Percentiles rank a stretch among this genome's conserved stretches.
Conservation (phyloP, 257 asterid genomes). For the Perilla frutescens region DNA sequence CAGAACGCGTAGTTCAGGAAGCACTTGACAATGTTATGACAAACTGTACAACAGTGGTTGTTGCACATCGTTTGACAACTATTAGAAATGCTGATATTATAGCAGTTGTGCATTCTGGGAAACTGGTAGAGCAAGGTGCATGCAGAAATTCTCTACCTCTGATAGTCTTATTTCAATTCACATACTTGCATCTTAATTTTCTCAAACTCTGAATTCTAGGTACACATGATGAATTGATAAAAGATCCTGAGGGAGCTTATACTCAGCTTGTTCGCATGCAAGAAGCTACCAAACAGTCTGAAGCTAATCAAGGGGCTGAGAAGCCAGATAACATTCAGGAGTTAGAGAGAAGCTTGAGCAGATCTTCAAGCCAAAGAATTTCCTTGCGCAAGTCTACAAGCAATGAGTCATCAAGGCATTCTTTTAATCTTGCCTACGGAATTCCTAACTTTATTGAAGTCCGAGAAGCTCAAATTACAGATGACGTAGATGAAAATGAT, state of each 20-base stretch:
- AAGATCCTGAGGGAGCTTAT: conserved; percentile 73
- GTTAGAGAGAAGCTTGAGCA: conserved; percentile 46
- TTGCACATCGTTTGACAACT: conserved; percentile 82
- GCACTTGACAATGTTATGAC: conserved; percentile 81
- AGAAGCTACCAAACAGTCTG: conserved; percentile 54
- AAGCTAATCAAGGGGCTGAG: conserved; percentile 23
- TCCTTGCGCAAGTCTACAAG: conserved; percentile 59
- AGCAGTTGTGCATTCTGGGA: conserved; percentile 74
- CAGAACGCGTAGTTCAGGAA: conserved; percentile 73
- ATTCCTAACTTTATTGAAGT: conserved; percentile 46
- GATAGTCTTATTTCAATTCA: neutral
- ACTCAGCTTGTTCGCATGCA: conserved; percentile 72
- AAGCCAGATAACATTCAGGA: conserved; percentile 33
- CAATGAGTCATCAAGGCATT: conserved; percentile 61
- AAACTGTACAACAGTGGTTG: conserved; percentile 75
- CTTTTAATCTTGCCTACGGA: conserved; percentile 48
- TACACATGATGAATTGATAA: conserved; percentile 67
- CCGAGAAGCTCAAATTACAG: conserved; percentile 40
- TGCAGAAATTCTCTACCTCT: neutral
- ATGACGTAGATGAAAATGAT: conserved; percentile 34
- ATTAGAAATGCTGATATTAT: conserved; percentile 82
- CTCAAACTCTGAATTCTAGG: conserved; percentile 47
- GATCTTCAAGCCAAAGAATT: conserved; percentile 58
- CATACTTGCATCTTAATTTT: neutral
- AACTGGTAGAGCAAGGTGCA: conserved; percentile 75